These are phyloP conservation scores for Trichoderma sp. DNA, from an alignment of 2,329 filamentous ascomycete genomes.

Conservation along the genomic window DNA sequence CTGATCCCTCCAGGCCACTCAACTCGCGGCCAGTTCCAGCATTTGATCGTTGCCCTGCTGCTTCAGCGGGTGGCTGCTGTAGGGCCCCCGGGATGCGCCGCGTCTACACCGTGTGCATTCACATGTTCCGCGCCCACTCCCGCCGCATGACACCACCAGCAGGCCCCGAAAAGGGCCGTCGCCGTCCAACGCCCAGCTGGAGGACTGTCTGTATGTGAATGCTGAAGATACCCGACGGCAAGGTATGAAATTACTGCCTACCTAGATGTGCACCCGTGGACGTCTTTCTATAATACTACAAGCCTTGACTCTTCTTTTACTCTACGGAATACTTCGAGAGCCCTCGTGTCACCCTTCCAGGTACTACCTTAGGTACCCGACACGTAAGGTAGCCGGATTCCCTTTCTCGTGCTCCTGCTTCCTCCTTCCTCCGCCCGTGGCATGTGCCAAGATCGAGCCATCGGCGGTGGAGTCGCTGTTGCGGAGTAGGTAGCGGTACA, in stretches of 20 bases:
- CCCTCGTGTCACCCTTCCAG: background rate
- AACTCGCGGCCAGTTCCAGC: background rate
- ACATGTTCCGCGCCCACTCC: constrained; percentile 5
- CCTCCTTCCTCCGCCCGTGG: background rate
- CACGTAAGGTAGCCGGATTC: background rate
- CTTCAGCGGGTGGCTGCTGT: constrained; percentile 16
- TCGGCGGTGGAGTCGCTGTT: constrained; percentile 19
- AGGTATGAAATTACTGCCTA: too few relatives aligned
- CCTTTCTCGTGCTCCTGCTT: background rate
- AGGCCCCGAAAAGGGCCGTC: background rate
- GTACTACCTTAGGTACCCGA: background rate
- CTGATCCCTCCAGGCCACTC: background rate
- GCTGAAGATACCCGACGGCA: background rate
- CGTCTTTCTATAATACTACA: too few relatives aligned
- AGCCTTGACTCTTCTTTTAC: background rate
- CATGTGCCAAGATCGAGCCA: constrained; percentile 18
- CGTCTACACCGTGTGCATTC: background rate
- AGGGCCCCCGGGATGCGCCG: constrained; percentile 1
- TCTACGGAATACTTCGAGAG: too few relatives aligned
- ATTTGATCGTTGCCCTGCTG: background rate
- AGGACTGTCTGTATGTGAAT: background rate
- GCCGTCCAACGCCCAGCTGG: too few relatives aligned
- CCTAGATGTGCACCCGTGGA: too few relatives aligned
- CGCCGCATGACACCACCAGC: background rate
- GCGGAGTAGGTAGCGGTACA: constrained; percentile 17